These are phyloP conservation scores for Chaetomium fimeti DNA, from an alignment of 495 filamentous ascomycete species.

Conservation along the genomic window DNA sequence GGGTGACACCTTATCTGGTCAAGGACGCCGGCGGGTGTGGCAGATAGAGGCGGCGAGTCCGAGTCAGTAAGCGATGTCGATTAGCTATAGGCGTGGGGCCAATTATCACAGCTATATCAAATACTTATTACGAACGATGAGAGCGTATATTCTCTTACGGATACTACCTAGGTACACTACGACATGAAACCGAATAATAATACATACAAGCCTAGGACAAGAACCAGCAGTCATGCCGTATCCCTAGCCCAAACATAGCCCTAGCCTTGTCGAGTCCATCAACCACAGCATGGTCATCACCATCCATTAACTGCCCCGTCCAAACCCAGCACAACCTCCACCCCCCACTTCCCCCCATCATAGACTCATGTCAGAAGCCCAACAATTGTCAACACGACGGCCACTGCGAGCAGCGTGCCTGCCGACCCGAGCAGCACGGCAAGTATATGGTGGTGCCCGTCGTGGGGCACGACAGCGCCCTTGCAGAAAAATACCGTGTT, in stretches of 20 bases:
- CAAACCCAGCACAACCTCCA: background rate
- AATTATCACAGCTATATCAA: background rate
- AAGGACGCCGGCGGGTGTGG: too few relatives aligned
- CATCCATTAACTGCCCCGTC: background rate
- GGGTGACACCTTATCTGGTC: too few relatives aligned
- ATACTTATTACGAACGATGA: background rate
- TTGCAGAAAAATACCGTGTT: conserved; percentile 5
- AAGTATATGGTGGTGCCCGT: background rate
- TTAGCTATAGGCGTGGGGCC: too few relatives aligned
- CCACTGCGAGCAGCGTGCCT: too few relatives aligned
- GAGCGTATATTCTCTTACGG: background rate
- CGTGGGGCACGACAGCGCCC: background rate
- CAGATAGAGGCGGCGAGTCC: too few relatives aligned
- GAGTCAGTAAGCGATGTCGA: background rate
- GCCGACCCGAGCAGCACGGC: background rate
- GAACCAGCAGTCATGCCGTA: background rate
- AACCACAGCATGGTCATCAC: background rate
- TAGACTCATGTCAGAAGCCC: background rate
- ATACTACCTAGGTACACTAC: background rate
- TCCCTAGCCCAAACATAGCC: background rate
- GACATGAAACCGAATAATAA: background rate
- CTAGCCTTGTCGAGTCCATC: background rate
- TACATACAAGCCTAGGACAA: background rate
- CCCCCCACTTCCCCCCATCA: background rate
- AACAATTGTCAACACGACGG: background rate